Conservation (phyloP, 83 land plant species). For the Diphasiastrum complanatum region DNA sequence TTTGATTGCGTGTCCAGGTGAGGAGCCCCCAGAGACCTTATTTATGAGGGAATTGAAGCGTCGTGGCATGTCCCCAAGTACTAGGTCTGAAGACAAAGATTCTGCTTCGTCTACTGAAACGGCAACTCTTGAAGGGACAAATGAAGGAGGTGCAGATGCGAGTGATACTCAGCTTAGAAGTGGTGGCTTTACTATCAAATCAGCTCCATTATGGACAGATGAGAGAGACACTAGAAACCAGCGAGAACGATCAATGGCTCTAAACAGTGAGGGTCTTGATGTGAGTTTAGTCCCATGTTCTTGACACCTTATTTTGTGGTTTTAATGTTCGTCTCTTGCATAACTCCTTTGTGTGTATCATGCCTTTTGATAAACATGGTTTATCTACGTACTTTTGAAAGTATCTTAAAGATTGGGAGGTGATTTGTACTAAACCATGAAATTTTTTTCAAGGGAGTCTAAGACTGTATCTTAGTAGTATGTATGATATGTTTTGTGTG, state of each 20-base stretch:
- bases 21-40: constrained; percentile 84
- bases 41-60: constrained; percentile 85
- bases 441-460: too few species aligned
- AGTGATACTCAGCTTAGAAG: background rate
- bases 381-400: too few species aligned
- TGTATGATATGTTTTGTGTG: too few species aligned
- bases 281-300: too few species aligned
- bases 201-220: constrained; percentile 22
- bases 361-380: too few species aligned
- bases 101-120: background rate
- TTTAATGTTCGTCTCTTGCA: too few species aligned
- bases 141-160: constrained; percentile 20
- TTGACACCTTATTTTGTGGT: background rate
- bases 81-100: constrained; percentile 35
- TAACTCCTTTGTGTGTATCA: too few species aligned
- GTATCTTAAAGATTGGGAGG: too few species aligned
- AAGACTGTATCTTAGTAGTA: too few species aligned
- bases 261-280: constrained; percentile 97
- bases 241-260: constrained; percentile 68
- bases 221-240: constrained; percentile 41
- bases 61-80: constrained; percentile 60
- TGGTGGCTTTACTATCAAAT: constrained; percentile 10
- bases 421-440: too few species aligned
- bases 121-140: constrained; percentile 6
- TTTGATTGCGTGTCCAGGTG: constrained; percentile 40